A percentile compares a stretch with the other conserved stretches of the same genome.
Conservation (phyloP, 2,329 filamentous ascomycete genomes). For the Xylaria sp. region DNA sequence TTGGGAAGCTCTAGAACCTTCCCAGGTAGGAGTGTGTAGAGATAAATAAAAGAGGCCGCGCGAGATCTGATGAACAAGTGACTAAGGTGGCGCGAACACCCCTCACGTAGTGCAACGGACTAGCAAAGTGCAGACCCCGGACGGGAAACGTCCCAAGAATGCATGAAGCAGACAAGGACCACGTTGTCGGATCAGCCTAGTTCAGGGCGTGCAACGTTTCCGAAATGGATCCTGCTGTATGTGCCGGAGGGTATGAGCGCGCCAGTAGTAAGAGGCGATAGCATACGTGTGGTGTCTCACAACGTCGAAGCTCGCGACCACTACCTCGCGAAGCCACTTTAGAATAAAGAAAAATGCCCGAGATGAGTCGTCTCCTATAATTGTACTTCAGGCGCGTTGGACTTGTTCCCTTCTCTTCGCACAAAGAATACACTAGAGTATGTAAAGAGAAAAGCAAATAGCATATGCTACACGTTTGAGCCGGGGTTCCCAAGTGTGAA, state of each 20-base stretch:
- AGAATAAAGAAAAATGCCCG: conserved; percentile 9
- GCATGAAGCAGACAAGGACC: conserved; percentile 35
- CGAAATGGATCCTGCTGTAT: conserved; percentile 26
- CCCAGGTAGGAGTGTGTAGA: not conserved
- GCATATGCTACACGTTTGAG: not conserved
- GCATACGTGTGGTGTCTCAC: conserved; percentile 23
- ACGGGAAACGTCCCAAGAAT: conserved; percentile 34
- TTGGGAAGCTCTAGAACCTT: conserved; percentile 9
- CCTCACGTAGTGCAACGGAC: conserved; percentile 36
- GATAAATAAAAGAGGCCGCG: not conserved
- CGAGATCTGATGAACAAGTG: conserved; percentile 6
- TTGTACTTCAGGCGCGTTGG: not conserved
- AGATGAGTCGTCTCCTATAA: conserved; percentile 5
- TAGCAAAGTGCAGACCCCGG: conserved; percentile 23
- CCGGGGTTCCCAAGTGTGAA: not conserved
- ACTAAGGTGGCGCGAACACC: conserved; percentile 34
- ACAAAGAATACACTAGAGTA: not conserved
- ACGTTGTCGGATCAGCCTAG: conserved; percentile 36
- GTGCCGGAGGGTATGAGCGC: conserved; percentile 2
- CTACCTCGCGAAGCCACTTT: conserved; percentile 10
- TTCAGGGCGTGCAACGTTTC: conserved; percentile 36
- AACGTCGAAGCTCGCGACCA: conserved; percentile 3
- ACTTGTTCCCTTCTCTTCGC: not conserved
- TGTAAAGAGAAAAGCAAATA: conserved; percentile 1
- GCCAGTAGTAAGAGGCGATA: conserved; percentile 20